Conservation (phyloP, 371 early-diverging fungal species). For the Apophysomyces trapeziformis region DNA sequence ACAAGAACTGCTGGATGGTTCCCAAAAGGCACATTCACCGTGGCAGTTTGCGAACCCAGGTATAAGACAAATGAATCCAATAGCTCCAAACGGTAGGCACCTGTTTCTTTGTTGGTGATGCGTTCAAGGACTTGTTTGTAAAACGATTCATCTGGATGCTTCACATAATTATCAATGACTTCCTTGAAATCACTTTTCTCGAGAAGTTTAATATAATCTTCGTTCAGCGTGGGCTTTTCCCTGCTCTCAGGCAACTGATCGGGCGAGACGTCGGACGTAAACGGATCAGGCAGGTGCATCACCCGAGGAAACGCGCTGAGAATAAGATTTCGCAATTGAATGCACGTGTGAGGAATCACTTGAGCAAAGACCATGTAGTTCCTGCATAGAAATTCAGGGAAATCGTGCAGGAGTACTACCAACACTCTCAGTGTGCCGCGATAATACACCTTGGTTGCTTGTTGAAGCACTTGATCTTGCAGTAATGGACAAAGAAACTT, state of each 20-base stretch:
- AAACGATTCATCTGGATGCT: background rate
- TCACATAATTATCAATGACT: conserved; percentile 17
- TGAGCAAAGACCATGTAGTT: conserved; percentile 89
- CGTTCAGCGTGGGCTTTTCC: conserved; percentile 32
- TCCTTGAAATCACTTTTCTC: conserved; percentile 22
- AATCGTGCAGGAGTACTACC: conserved; percentile 94
- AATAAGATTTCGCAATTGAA: conserved; percentile 95
- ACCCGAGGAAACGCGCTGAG: conserved; percentile 92
- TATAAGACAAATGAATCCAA: conserved; percentile 86
- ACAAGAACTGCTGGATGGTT: conserved; percentile 77
- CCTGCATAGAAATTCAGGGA: conserved; percentile 94
- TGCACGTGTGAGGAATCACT: conserved; percentile 88
- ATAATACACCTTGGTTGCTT: conserved; percentile 83
- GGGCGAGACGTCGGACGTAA: conserved; percentile 89
- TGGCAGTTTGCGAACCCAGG: conserved; percentile 76
- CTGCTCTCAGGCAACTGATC: conserved; percentile 81
- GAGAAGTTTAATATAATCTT: conserved; percentile 67
- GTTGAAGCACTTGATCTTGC: conserved; percentile 57
- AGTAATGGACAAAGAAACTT: conserved; percentile 89
- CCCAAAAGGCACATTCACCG: conserved; percentile 49
- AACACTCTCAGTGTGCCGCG: conserved; percentile 87
- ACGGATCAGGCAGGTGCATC: conserved; percentile 96
- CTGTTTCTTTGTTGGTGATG: conserved; percentile 15
- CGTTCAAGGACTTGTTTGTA: conserved; percentile 37
- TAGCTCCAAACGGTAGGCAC: conserved; percentile 23